Evolutionary conservation across 108 stramenopile genomes (phyloP), one percentile per base, ranked within the genome.

Genomic region (Skeletonema menzelii): DNA sequence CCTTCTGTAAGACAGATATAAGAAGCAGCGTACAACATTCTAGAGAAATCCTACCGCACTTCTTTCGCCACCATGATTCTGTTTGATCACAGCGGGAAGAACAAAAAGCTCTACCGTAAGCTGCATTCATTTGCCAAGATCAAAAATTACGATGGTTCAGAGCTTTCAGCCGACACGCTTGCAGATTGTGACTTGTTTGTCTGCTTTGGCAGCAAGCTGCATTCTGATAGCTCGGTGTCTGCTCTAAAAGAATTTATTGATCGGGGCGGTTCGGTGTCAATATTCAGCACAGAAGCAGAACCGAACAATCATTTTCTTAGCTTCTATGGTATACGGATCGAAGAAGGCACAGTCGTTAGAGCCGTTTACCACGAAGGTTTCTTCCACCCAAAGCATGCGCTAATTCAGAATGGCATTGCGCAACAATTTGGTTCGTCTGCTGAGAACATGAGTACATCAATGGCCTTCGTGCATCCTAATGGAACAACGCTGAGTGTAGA

Each of bases 321-420:
- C 24, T 74, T 87, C 44, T 93, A 72, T 30, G 91, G 92, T 27
- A 86, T 95, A 56, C 60, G 44, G 0, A 73, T 89, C 56, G 79
- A 87, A 46, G 31, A 42, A 28, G 85, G 92, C 59, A 77, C 73
- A 11, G 85, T 91, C 13, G 79, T 86, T 0, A 68, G 93, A 15
- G 79, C 86, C 6, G 83, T 84, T 1, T 93, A 88, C 63, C 85
- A 90, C 67, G 88, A 93, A 63, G 20, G 20, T 8, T 95, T 88
- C 55, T 53, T 87, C 14, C 93, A 95, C 49, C 93, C 93, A 5
- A 92, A 91, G 73, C 89, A 95, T 58, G 88, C 85, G 1, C 75
- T 92, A 66, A 84, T 95, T 15, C 65, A 82, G 5, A 84, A 91
- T 57, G 91, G 91, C 61, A 74, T 95, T 37, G 82, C 93, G 35